Percentiles rank a stretch among this genome's conserved stretches.
Conservation (phyloP, 1,139 yeast genomes). For the Suhomyces taliae region DNA sequence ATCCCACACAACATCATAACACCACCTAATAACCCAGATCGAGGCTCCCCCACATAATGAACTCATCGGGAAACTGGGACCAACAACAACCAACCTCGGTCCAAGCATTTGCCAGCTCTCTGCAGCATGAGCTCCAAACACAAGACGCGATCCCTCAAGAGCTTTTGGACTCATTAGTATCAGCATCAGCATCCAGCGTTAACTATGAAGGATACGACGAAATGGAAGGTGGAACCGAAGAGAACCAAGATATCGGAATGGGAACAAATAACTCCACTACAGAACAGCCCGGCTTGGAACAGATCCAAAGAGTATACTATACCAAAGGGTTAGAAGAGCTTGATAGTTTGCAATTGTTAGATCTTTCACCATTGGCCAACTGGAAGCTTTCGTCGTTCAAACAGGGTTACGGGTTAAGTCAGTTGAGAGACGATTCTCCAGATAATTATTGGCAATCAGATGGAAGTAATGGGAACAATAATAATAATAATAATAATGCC, state of each 20-base stretch:
- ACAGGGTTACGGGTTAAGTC: constrained; percentile 67
- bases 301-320: constrained; percentile 42
- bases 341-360: constrained; percentile 60
- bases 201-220: constrained; percentile 11
- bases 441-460: constrained; percentile 92
- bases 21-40: neutral
- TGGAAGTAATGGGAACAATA: constrained; percentile 47
- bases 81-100: constrained; percentile 7
- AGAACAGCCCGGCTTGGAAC: constrained; percentile 25
- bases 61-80: constrained; percentile 33
- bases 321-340: constrained; percentile 53
- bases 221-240: constrained; percentile 10
- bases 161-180: constrained; percentile 33
- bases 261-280: constrained; percentile 3
- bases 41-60: constrained; percentile 16
- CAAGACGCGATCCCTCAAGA: constrained; percentile 39
- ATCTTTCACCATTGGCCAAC: constrained; percentile 77
- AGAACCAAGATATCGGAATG: constrained; percentile 10
- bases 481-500: constrained; percentile 25
- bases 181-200: constrained; percentile 18
- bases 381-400: constrained; percentile 85
- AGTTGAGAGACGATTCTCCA: constrained; percentile 74
- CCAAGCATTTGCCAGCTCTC: constrained; percentile 7
- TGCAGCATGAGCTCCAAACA: constrained; percentile 32
- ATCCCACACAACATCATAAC: too few species aligned